Evolutionary conservation across 2,329 filamentous ascomycete species (phyloP).

Genomic region (Monosporascus sp.): DNA sequence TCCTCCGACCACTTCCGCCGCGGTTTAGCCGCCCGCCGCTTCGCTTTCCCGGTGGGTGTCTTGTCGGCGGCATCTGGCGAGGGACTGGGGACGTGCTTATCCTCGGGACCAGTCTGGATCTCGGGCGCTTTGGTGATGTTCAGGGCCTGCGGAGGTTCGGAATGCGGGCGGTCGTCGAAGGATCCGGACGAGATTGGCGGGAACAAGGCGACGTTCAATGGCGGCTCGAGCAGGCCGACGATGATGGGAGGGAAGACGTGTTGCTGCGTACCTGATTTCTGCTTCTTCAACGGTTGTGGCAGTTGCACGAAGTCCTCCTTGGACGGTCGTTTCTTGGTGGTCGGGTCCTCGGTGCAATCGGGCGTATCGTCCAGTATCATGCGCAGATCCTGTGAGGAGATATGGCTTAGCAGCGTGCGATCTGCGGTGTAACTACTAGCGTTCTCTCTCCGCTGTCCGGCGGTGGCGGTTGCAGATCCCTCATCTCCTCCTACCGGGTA

Average conservation of each 20-base stretch:
- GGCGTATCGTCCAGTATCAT: slow-evolving; percentile 40
- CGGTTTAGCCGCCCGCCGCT: slow-evolving; percentile 51
- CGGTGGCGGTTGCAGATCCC: slow-evolving; percentile 6
- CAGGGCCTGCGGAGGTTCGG: slow-evolving; percentile 38
- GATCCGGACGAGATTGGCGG: slow-evolving; percentile 55
- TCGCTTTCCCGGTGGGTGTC: slow-evolving; percentile 34
- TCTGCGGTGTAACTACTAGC: slow-evolving; percentile 14
- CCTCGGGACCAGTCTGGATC: slow-evolving; percentile 17
- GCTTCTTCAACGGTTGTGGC: slow-evolving; percentile 60
- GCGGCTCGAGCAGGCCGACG: slow-evolving; percentile 57
- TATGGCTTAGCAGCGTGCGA: slow-evolving; percentile 21
- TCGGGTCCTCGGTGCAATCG: slow-evolving; percentile 38
- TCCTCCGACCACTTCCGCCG: slow-evolving; percentile 60
- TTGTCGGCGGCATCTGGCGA: slow-evolving; percentile 24
- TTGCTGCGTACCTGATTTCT: slow-evolving; percentile 50
- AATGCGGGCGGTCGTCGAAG: slow-evolving; percentile 41
- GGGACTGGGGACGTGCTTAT: slow-evolving; percentile 20
- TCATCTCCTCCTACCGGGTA: slow-evolving; percentile 23
- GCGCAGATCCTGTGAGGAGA: slow-evolving; percentile 38
- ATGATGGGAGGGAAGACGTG: slow-evolving; percentile 58
- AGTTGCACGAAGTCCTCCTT: slow-evolving; percentile 61
- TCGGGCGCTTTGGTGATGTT: slow-evolving; percentile 26
- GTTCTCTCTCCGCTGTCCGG: slow-evolving; percentile 16
- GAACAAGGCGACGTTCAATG: slow-evolving; percentile 55
- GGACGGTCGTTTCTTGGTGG: slow-evolving; percentile 50